Conservation (phyloP, 108 stramenopile genomes). For the Skeletonema potamos region DNA sequence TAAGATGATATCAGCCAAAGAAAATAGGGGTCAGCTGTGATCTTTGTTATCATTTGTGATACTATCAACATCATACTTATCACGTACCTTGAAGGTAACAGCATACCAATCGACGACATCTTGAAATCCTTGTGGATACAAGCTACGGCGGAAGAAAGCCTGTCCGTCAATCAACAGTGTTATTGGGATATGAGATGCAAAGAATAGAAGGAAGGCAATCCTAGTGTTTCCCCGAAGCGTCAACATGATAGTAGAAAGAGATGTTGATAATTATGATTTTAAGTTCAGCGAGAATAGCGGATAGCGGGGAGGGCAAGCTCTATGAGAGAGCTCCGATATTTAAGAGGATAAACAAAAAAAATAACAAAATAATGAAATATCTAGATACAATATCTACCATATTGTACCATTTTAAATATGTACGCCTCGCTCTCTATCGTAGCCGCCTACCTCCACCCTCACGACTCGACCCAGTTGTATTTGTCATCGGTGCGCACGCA, state of each 20-base stretch:
- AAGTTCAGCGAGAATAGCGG: no score
- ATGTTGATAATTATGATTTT: no score
- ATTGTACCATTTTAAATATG: no score
- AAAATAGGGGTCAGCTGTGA: neutral
- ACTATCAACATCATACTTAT: neutral
- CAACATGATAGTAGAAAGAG: conserved; percentile 34
- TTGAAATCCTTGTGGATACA: conserved; percentile 57
- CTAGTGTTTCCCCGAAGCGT: conserved; percentile 47
- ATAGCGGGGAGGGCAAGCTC: no score
- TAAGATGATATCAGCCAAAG: neutral
- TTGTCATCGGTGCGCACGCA: no score
- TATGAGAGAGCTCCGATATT: no score
- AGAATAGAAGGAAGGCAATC: conserved; percentile 68
- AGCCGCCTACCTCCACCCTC: no score
- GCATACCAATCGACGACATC: conserved; percentile 72
- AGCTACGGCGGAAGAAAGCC: conserved; percentile 53
- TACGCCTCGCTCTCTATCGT: no score
- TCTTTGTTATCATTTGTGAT: neutral
- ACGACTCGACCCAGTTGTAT: no score
- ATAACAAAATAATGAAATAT: no score
- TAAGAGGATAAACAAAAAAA: no score
- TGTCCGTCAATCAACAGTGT: conserved; percentile 79
- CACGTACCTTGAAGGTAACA: conserved; percentile 46
- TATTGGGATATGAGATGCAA: conserved; percentile 83
- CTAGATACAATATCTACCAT: no score